Evolutionary conservation across 1,284 basidiomycete genomes (phyloP), one percentile per base, ranked within the genome.

Genomic region (Cryptococcus neoformans): DNA sequence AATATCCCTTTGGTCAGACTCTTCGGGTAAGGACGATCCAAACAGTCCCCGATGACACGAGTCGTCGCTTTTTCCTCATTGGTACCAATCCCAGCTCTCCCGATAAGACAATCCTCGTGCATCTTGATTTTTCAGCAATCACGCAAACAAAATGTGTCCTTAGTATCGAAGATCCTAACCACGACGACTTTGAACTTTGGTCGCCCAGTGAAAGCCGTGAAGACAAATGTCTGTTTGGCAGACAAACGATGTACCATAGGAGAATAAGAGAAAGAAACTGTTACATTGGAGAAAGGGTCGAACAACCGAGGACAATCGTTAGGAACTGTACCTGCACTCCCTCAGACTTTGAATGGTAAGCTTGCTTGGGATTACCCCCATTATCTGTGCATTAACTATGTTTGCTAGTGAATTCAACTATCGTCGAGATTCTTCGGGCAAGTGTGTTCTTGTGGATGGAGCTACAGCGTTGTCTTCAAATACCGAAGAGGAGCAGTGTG

Each of bases 121-220:
- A 98, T 66, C 76, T 99, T 52, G 95, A 99, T 79, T 97, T 99
- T 66, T 83, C 87, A 1, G 80, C 86, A 4, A 79, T 98, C 66
- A 91, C 89, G 0, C 79, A 77, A 52, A 82, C 81, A 64, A 79
- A 86, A 80, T 97, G 93, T 75, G 77, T 81, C 0, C 78, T 92
- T 49, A 83, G 84, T 63, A 56, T 83, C 4, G 82, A 89, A 1
- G 80, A 95, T 68, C 87, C 91, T 4, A 83, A 82, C 37, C 79
- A 86, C 49, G 92, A 96, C 68, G 93, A 97, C 76, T 97, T 96
- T 71, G 93, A 96, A 74, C 77, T 94, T 3, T 97, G 94, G 93
- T 91, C 88, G 73, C 93, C 93, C 0, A 89, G 88, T 57, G 87
- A 93, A 70, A 85, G 86, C 53, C 84, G 93, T 2, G 77, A 81